Percentiles rank a stretch among this genome's conserved stretches.
These are phyloP conservation scores for Pseudoscleropodium purum DNA, from an alignment of 225 moss, liverwort and hornwort species.

Conservation along the genomic window DNA sequence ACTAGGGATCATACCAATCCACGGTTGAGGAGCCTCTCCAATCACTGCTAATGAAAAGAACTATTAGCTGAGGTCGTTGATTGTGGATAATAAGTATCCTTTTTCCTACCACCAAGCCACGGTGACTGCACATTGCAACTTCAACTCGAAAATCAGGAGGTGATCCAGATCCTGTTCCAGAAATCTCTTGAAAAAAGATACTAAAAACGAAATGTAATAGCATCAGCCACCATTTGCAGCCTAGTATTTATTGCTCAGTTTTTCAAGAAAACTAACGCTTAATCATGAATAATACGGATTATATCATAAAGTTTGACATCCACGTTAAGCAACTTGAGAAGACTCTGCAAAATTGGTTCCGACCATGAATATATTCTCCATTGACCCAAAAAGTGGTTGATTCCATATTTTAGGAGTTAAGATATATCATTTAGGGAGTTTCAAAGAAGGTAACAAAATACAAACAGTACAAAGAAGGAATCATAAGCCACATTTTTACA, in stretches of 20 bases:
- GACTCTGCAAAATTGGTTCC: background rate
- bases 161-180: background rate
- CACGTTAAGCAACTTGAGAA: background rate
- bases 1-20: background rate
- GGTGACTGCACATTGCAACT: conserved; percentile 20
- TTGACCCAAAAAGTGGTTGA: background rate
- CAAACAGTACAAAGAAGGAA: background rate
- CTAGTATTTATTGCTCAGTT: background rate
- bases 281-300: background rate
- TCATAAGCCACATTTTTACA: background rate
- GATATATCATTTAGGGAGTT: background rate
- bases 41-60: background rate
- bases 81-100: background rate
- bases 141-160: background rate
- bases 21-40: background rate
- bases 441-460: background rate
- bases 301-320: background rate
- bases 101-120: conserved; percentile 4
- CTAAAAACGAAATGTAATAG: background rate
- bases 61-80: conserved; percentile 3
- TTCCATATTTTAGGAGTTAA: background rate
- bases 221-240: background rate
- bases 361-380: background rate
- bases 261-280: background rate
- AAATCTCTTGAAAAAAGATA: background rate